Base-by-base conservation (phyloP, 31 red algal genomes). In the Pterothamnion heteromorphum region DNA sequence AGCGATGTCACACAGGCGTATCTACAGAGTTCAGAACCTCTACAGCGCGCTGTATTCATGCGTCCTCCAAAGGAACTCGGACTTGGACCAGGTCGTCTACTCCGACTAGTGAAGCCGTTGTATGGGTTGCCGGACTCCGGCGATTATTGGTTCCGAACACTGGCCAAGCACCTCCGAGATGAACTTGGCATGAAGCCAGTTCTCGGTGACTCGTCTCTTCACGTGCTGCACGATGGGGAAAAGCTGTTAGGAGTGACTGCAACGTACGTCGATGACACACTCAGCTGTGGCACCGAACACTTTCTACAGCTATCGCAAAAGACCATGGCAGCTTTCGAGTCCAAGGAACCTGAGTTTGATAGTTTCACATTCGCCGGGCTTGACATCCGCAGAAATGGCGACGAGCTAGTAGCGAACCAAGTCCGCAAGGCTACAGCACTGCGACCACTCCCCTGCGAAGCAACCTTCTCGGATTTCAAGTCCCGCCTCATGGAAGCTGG, bases 91-190 rank as follows among this genome's bases (percentile, higher is more conserved):
- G 24, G 57, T 27, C 26, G 76, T 0, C 33, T 88, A 1, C 43
- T 93, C 28, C 28, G 44, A 24, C 30, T 93, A 0, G 4, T 74
- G 18, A 28, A 89, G 24, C 91, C 90, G 35, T 44, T 95, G 1
- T 95, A 92, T 36, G 94, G 94, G 22, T 39, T 95, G 1, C 35
- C 80, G 27, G 94, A 95, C 23, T 39, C 82, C 1, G 94, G 94
- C 1, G 91, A 95, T 28, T 89, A 89, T 74, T 93, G 94, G 94
- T 41, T 86, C 21, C 23, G 4, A 2, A 90, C 94, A 31, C 89
- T 95, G 18, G 37, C n/a, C 23, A 89, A 44, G 0, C 94, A 95
- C 57, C 31, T 89, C 5, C 30, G 32, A 1, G 2, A 92, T 1
- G 94, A 95, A 14, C 39, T 95, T 2, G 30, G 57, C 20, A 95